Base-by-base conservation (phyloP, 192 early-diverging fungal genomes). In the Geosiphon pyriformis region DNA sequence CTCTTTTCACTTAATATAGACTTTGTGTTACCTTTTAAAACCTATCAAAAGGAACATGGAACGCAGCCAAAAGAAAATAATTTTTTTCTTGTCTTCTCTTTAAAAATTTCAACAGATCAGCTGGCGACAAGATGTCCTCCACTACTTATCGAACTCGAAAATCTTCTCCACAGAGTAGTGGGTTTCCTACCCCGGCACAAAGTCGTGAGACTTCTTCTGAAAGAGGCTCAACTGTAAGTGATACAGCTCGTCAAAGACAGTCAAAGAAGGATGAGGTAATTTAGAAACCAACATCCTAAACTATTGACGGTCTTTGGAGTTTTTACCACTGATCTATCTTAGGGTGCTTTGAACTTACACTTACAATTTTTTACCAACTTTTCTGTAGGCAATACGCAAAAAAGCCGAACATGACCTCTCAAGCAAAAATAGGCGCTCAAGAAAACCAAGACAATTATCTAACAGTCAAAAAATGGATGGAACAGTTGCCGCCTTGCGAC, bases 401-500 rank as follows among this genome's bases (percentile, higher is more conserved):
- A 90, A 87, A 75, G 81, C 87, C 56, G 88, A 88, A 68, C 78
- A 84, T 27, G 88, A 88, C 58, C 74, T 90, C 17, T 85, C 77
- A 69, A 86, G 83, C 72, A 88, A 86, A 73, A 68, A 75, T 48
- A 71, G 73, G 42, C 70, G 63, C 58, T 18, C 25, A 22, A 8
- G 17, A 18, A 62, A 49, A 46, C 20, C 67, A 74, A 18, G 68
- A 61, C 70, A 73, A 70, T 58, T 62, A 70, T n/a, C 73, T 65
- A 37, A 67, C 73, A 52, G 70, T 48, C 71, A 70, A 31, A 84
- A 83, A 62, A 76, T 81, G 10, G 35, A 66, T 55, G 92, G 92
- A 34, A 98, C 95, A 3, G 95, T 98, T n/a, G 88, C 92, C 3
- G 86, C 92, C 11, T 80, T 98, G 48, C 81, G 86, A 46, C 93